Evolutionary conservation across 2,329 filamentous ascomycete species (phyloP).

Genomic region (Cryphonectria parasitica): DNA sequence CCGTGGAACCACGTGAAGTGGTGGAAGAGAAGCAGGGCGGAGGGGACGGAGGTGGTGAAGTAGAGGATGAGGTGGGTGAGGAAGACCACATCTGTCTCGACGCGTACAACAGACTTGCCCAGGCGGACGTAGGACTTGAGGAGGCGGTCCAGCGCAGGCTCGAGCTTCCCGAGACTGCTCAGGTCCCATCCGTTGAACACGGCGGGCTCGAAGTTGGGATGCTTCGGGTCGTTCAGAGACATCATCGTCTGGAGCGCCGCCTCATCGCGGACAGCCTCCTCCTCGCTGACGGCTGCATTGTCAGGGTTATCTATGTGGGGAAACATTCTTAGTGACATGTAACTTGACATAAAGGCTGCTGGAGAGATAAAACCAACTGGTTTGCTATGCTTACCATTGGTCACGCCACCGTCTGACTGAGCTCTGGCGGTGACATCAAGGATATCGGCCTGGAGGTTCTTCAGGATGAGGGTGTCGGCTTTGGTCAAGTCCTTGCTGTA

Average conservation of each 20-base stretch:
- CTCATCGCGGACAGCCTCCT: slow-evolving; percentile 34
- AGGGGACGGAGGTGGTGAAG: slow-evolving; percentile 70
- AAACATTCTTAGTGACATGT: neutral
- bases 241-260: slow-evolving; percentile 43
- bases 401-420: slow-evolving; percentile 21
- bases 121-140: slow-evolving; percentile 63
- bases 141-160: slow-evolving; percentile 49
- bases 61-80: slow-evolving; percentile 77
- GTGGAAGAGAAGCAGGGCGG: slow-evolving; percentile 66
- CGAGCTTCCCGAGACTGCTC: slow-evolving; percentile 40
- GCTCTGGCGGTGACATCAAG: slow-evolving; percentile 31
- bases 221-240: slow-evolving; percentile 46
- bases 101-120: slow-evolving; percentile 62
- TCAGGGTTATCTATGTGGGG: slow-evolving; percentile 10
- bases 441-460: slow-evolving; percentile 46
- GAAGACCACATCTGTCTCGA: slow-evolving; percentile 76
- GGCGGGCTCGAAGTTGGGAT: slow-evolving; percentile 49
- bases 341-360: neutral
- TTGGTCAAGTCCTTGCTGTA: slow-evolving; percentile 47
- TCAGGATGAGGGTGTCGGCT: slow-evolving; percentile 46
- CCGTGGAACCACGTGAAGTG: slow-evolving; percentile 71
- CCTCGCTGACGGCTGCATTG: slow-evolving; percentile 27
- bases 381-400: neutral
- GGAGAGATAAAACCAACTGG: neutral
- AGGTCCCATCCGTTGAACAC: slow-evolving; percentile 50